Base-by-base conservation (phyloP, 257 asterid species). In the Eucommia ulmoides region DNA sequence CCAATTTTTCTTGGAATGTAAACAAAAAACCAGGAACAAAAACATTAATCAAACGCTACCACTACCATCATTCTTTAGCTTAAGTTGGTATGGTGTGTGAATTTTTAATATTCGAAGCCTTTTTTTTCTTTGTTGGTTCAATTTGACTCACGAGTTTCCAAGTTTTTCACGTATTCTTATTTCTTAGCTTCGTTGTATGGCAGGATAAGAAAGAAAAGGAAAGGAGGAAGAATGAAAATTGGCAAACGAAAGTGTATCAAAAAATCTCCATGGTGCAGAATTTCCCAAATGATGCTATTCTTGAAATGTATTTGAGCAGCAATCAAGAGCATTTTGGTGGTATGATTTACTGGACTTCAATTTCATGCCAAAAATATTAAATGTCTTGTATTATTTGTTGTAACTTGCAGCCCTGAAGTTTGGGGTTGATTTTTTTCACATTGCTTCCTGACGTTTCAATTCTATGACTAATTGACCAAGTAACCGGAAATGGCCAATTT, bases 121-220 rank as follows among this genome's bases (percentile, higher is more conserved):
- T n/a, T n/a, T n/a, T n/a, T n/a, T n/a, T n/a, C n/a, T n/a, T n/a
- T n/a, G n/a, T n/a, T n/a, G n/a, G n/a, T n/a, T n/a, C n/a, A n/a
- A n/a, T n/a, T n/a, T n/a, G n/a, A n/a, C n/a, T n/a, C n/a, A n/a
- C n/a, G n/a, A n/a, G n/a, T n/a, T n/a, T n/a, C n/a, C n/a, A n/a
- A n/a, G 49, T 12, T 29, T 29, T 29, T 29, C 38, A 29, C 7
- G 12, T 12, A 29, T 5, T 29, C 38, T 29, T 12, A 5, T 7
- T 29, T 16, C 8, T 16, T 42, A 42, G 8, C 15, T 42, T 42
- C 14, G 16, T 65, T 62, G 47, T 42, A 45, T 69, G 66, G 61
- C 83, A 91, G 99, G 83, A 64, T 52, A 67, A 72, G 79, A 67
- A 72, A 62, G 83, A 67, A 53, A 83, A 79, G 58, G 80, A 73